Evolutionary conservation across 2,329 filamentous ascomycete genomes (phyloP).

Genomic region (Talaromyces piceae): DNA sequence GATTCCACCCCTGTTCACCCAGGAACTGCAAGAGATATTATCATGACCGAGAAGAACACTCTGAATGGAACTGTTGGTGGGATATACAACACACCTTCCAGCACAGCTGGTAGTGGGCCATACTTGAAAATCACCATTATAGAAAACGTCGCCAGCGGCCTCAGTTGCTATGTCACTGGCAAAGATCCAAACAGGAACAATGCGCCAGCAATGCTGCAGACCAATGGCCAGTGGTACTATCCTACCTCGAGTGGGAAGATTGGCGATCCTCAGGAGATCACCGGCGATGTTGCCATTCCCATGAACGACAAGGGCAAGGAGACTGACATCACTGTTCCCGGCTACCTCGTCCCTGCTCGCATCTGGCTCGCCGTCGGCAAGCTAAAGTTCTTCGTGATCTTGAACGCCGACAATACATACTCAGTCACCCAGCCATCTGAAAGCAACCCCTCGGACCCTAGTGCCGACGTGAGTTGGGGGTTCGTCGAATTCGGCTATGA

Average conservation of each 20-base stretch:
- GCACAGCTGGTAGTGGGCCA: neutral
- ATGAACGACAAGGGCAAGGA: slow-evolving; percentile 33
- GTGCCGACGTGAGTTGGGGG: slow-evolving; percentile 41
- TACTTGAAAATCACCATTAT: slow-evolving; percentile 22
- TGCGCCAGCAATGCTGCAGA: slow-evolving; percentile 38
- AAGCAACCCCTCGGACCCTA: slow-evolving; percentile 39
- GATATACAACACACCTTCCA: neutral
- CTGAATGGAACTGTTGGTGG: slow-evolving; percentile 3
- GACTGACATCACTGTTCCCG: slow-evolving; percentile 35
- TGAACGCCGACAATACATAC: slow-evolving; percentile 19
- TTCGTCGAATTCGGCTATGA: slow-evolving; percentile 46
- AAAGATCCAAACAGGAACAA: slow-evolving; percentile 29
- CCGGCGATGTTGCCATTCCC: slow-evolving; percentile 36
- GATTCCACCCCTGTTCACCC: slow-evolving; percentile 8
- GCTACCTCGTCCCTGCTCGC: slow-evolving; percentile 35
- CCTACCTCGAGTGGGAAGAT: slow-evolving; percentile 30
- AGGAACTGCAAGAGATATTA: slow-evolving; percentile 3
- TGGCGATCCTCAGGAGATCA: slow-evolving; percentile 31
- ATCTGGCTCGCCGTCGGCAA: slow-evolving; percentile 41
- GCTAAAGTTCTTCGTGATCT: slow-evolving; percentile 39
- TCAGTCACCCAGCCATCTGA: slow-evolving; percentile 45
- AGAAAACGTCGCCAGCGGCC: slow-evolving; percentile 36
- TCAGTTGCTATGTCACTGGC: slow-evolving; percentile 37
- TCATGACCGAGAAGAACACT: slow-evolving; percentile 6
- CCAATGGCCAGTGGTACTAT: slow-evolving; percentile 37